Percentiles rank a stretch among this genome's conserved stretches.
phyloP scores from a whole-genome alignment of 345 rosid genomes.

The Durio zibethinus region DNA sequence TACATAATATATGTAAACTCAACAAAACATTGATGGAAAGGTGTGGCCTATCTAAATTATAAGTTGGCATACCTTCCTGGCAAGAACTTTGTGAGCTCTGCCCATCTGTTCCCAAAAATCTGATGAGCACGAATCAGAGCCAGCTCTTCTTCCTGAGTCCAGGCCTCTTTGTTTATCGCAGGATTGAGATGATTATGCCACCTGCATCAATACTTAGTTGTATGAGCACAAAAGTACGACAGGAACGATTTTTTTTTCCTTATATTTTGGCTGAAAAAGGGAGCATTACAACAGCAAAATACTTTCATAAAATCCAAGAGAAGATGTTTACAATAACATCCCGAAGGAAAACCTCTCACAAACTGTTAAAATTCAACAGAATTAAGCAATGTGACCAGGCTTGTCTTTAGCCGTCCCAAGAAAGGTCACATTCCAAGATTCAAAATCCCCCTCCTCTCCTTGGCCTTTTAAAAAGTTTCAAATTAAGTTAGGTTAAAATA shows the following conservation, averaged over 20 bases:
- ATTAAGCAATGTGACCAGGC: background rate
- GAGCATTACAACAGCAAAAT: background rate
- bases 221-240: conserved; percentile 3
- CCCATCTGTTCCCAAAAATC: conserved; percentile 96
- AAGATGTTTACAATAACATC: background rate
- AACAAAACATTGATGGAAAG: conserved; percentile 2
- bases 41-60: conserved; percentile 12
- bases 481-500: background rate
- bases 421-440: background rate
- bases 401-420: background rate
- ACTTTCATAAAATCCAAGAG: background rate
- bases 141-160: conserved; percentile 99
- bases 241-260: background rate
- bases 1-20: conserved; percentile 4
- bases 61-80: conserved; percentile 80
- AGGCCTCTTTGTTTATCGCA: conserved; percentile 90
- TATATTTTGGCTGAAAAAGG: background rate
- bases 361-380: background rate
- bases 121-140: conserved; percentile 97
- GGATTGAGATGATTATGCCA: conserved; percentile 99
- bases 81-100: conserved; percentile 90
- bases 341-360: background rate
- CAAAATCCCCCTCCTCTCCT: background rate
- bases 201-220: conserved; percentile 38
- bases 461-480: background rate